phyloP scores from a whole-genome alignment of 306 rosid genomes.

The Arachis stenosperma region DNA sequence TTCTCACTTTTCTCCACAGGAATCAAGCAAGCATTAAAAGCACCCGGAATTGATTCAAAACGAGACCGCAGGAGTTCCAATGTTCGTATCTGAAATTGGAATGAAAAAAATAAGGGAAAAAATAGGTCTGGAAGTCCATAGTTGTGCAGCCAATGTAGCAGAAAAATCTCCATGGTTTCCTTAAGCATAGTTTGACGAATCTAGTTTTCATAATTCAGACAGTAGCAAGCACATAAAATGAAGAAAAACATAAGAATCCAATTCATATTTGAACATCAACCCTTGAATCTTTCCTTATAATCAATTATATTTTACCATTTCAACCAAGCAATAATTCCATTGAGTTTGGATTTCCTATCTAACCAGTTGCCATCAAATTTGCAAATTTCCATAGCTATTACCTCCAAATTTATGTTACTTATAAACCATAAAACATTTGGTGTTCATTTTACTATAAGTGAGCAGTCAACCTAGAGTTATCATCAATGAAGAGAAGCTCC shows the following conservation, averaged over 20 bases:
- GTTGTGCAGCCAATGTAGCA: constrained; percentile 30
- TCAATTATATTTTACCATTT: constrained; percentile 9
- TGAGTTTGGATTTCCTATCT: constrained; percentile 25
- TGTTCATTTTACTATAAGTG: not conserved
- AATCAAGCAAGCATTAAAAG: constrained; percentile 79
- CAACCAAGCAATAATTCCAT: not conserved
- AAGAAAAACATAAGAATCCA: constrained; percentile 21
- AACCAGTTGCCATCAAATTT: not conserved
- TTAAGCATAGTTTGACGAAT: constrained; percentile 15
- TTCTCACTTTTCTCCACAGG: constrained; percentile 60
- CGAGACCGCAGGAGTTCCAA: constrained; percentile 85
- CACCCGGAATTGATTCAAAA: constrained; percentile 84
- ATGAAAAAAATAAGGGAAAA: constrained; percentile 38
- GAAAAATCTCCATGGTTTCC: constrained; percentile 23
- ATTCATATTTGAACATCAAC: constrained; percentile 25
- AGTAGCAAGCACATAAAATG: constrained; percentile 13
- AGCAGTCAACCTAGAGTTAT: not conserved
- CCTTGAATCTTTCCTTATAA: constrained; percentile 14
- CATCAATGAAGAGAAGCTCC: constrained; percentile 9
- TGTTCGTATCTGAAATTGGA: constrained; percentile 78
- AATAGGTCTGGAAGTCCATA: constrained; percentile 33
- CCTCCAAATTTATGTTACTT: not conserved
- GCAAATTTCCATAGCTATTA: not conserved
- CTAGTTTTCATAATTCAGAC: not conserved
- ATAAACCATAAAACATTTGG: not conserved